A percentile compares a stretch with the other conserved stretches of the same genome.
These are phyloP conservation scores for Zoysia matrella DNA, from an alignment of 202 grass and related monocot genomes.

Conservation along the genomic window DNA sequence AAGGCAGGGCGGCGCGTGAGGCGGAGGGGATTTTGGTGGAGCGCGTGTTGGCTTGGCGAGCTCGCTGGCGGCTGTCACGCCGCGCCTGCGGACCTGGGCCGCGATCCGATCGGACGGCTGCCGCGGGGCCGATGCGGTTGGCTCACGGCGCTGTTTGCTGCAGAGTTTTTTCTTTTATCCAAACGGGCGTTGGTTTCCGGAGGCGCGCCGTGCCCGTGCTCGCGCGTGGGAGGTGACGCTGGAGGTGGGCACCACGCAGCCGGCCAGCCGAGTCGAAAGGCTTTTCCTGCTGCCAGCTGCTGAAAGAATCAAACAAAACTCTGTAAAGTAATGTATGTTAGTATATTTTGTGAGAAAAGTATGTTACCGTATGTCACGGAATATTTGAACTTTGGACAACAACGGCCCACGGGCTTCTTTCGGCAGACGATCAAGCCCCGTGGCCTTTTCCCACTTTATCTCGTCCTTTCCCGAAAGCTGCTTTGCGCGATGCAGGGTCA, in stretches of 20 bases:
- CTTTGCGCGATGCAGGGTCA: not conserved
- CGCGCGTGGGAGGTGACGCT: not conserved
- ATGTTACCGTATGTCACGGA: not conserved
- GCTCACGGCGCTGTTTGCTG: not conserved
- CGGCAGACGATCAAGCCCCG: not conserved
- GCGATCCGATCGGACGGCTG: slow-evolving; percentile 44
- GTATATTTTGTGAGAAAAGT: no score
- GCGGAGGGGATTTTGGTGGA: slow-evolving; percentile 46
- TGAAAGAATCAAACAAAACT: not conserved
- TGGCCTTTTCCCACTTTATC: not conserved
- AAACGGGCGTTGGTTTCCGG: no score
- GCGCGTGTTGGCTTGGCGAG: slow-evolving; percentile 96
- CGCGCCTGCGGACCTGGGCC: no score
- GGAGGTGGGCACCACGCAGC: slow-evolving; percentile 3
- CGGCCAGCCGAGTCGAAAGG: not conserved
- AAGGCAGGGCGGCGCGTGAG: not conserved
- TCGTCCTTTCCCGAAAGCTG: not conserved
- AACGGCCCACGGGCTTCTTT: slow-evolving; percentile 21
- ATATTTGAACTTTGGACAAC: not conserved
- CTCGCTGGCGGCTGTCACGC: no score
- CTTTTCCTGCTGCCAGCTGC: no score
- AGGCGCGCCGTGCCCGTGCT: not conserved
- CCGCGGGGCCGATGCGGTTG: no score
- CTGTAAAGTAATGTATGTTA: no score
- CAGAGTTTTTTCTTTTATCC: not conserved